Base-by-base conservation (phyloP, 306 rosid genomes). In the Hippophae tibetana region DNA sequence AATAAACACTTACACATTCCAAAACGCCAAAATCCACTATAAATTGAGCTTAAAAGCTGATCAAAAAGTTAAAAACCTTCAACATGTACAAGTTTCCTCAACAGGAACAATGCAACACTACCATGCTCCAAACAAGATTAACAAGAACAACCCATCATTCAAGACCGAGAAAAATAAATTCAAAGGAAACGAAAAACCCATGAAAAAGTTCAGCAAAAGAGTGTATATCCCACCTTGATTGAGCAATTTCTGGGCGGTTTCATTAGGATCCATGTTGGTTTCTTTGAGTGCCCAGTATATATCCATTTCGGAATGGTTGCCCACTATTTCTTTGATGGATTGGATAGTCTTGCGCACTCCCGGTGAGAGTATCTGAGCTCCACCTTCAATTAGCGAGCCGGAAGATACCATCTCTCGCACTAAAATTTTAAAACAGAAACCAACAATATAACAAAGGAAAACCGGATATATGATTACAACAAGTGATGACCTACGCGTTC, bases 221-320 rank as follows among this genome's bases (percentile, higher is more conserved):
- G 56, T 26, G 61, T 27, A 48, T 54, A 44, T 7, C 67, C 45
- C 44, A 93, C 99, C 99, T 86, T 93, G 99, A 80, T 75, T 72
- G 50, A 93, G 97, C 87, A 93, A 82, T 78, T 84, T 88, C 86
- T 88, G 94, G n/a, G 94, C 49, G n/a, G 99, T 86, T 72, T 93
- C 99, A 61, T 93, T 86, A 73, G 99, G 99, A 77, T 93, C 99
- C 99, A 93, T 93, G 79, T 88, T 68, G 31, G 77, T 56, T 65
- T 93, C 99, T 71, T 77, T 86, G n/a, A 93, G 95, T 55, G 90
- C 70, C 26, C 62, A 79, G 72, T 93, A 93, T 55, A 93, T 93
- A 82, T 93, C 99, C 54, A 81, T 81, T 63, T 88, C 97, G 45
- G 97, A 93, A 75, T 86, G 90, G 61, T 80, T 61, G 10, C 97